Conservation (phyloP, 768 basidiomycete species). For the Clathrus columnatus region DNA sequence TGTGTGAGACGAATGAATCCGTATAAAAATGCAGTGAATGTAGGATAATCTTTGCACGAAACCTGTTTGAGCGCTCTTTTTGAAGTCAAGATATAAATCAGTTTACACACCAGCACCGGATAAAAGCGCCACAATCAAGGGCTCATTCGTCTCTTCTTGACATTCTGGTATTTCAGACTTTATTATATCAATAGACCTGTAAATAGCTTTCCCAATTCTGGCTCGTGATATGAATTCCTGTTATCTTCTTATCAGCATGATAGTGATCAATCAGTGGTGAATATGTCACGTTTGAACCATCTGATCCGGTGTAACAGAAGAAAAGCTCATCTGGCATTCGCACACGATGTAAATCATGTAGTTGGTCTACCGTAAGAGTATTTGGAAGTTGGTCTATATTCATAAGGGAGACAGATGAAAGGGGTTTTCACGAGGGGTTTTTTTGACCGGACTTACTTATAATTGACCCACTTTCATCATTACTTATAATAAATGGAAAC, state of each 20-base stretch:
- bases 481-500: too few species aligned
- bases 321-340: neutral
- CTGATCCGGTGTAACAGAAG: neutral
- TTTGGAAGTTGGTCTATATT: too few species aligned
- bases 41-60: conserved; percentile 21
- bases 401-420: too few species aligned
- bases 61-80: neutral
- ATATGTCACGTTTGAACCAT: neutral
- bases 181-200: conserved; percentile 2
- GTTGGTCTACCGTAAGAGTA: conserved; percentile 6
- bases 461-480: too few species aligned
- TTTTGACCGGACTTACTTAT: too few species aligned
- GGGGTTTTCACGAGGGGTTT: too few species aligned
- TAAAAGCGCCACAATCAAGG: conserved; percentile 9
- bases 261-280: neutral
- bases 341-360: conserved; percentile 1
- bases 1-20: neutral
- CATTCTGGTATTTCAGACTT: neutral
- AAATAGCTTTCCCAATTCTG: neutral
- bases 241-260: neutral
- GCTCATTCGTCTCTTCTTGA: neutral
- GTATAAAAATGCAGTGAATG: conserved; percentile 11
- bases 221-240: neutral
- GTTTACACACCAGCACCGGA: conserved; percentile 5
- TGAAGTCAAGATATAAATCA: neutral